Evolutionary conservation across 2,329 filamentous ascomycete genomes (phyloP).

Genomic region (Apiospora saccharicola): DNA sequence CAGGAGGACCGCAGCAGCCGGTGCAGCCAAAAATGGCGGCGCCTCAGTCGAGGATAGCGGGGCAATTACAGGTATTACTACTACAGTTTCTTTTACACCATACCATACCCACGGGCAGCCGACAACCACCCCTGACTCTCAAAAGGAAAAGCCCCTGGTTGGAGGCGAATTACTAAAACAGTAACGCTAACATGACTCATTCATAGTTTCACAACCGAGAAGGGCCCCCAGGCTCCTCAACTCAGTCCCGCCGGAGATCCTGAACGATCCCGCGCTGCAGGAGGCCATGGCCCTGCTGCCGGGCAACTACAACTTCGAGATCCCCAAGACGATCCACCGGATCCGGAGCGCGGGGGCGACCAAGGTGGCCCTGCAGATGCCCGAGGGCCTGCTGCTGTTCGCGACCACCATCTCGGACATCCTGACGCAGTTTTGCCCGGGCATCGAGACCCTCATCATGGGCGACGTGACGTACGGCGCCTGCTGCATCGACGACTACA

Average conservation of each 20-base stretch:
- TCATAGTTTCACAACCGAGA: constrained; percentile 72
- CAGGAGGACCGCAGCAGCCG: constrained; percentile 71
- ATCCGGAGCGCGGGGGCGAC: constrained; percentile 82
- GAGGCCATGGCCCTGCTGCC: constrained; percentile 87
- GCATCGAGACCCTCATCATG: constrained; percentile 95
- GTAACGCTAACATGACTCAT: constrained; percentile 23
- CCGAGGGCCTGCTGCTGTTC: constrained; percentile 92
- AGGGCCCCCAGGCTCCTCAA: constrained; percentile 84
- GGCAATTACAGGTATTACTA: constrained; percentile 70
- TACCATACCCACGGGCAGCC: background rate
- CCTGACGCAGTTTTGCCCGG: constrained; percentile 90
- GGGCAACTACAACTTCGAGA: constrained; percentile 97
- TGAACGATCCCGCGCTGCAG: constrained; percentile 85
- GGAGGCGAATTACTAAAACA: background rate
- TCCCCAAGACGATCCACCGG: constrained; percentile 96
- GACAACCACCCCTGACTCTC: background rate
- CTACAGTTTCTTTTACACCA: background rate
- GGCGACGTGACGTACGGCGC: constrained; percentile 98
- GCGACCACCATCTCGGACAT: constrained; percentile 98
- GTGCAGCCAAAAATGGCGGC: constrained; percentile 55
- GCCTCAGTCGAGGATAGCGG: constrained; percentile 64
- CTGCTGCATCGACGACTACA: constrained; percentile 99
- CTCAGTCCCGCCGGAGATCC: constrained; percentile 86
- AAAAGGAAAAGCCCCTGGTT: background rate
- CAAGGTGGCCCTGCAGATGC: constrained; percentile 93